Evolutionary conservation across 106 monocot genomes (phyloP).

Genomic region (Posidonia australis): DNA sequence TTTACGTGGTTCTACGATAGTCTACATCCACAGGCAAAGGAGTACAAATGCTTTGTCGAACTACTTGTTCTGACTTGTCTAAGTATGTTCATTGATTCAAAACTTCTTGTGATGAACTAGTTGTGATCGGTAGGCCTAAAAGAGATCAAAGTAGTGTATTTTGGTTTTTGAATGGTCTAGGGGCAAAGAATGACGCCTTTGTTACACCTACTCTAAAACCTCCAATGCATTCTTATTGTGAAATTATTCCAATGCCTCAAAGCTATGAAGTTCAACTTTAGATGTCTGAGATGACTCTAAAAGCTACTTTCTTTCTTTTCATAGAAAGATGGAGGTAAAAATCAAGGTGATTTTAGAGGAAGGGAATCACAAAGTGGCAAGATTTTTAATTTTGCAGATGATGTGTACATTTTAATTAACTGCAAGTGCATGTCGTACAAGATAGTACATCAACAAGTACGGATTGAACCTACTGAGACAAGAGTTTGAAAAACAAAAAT

Average conservation of each 20-base stretch:
- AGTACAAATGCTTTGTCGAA: too few relatives aligned
- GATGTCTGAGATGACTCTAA: too few relatives aligned
- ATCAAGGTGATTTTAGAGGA: background rate
- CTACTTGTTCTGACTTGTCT: too few relatives aligned
- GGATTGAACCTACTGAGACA: too few relatives aligned
- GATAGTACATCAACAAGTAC: too few relatives aligned
- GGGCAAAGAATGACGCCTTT: background rate
- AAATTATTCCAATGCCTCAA: background rate
- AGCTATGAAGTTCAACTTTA: background rate
- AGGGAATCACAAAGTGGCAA: background rate
- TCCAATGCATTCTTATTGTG: background rate
- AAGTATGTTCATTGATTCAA: background rate
- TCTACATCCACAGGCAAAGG: too few relatives aligned
- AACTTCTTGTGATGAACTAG: background rate
- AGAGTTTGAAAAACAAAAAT: too few relatives aligned
- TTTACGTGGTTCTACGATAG: too few relatives aligned
- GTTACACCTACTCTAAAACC: background rate
- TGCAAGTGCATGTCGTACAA: too few relatives aligned
- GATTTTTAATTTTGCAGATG: too few relatives aligned
- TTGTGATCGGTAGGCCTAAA: background rate
- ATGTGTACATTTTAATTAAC: too few relatives aligned
- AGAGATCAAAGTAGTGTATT: background rate
- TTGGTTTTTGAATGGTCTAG: background rate
- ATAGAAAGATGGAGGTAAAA: background rate
- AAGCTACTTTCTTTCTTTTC: too few relatives aligned